Percentiles rank a stretch among this genome's conserved stretches.
Evolutionary conservation across 2,329 filamentous ascomycete species (phyloP).

Genomic region (Basipetospora chlamydospora): DNA sequence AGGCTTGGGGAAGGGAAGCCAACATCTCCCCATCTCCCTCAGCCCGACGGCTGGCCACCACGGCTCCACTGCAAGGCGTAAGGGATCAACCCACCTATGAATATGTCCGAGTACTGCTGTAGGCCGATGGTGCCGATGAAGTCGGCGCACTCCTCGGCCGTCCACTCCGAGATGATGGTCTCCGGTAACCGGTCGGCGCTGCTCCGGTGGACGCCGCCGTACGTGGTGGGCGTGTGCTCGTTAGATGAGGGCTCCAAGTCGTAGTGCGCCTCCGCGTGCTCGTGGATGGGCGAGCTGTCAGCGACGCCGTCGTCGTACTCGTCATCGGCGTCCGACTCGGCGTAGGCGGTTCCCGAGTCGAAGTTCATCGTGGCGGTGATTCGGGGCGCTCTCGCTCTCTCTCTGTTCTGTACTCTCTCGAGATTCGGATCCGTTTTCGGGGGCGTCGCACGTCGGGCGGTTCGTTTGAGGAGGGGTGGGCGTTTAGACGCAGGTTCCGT

Average conservation of each 20-base stretch:
- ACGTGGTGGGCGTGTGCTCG: conserved; percentile 70
- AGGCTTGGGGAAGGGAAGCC: no score
- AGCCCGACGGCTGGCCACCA: no score
- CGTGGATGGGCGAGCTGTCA: conserved; percentile 52
- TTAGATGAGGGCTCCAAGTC: conserved; percentile 55
- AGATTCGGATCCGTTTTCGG: no score
- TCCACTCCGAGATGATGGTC: conserved; percentile 67
- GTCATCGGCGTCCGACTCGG: conserved; percentile 70
- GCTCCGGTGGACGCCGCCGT: conserved; percentile 48
- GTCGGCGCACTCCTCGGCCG: conserved; percentile 76
- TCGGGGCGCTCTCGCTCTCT: no score
- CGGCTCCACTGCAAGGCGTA: no score
- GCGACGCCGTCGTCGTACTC: conserved; percentile 65
- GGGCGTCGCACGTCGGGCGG: neutral
- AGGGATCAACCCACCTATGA: conserved; percentile 51
- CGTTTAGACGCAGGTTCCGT: no score
- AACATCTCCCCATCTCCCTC: no score
- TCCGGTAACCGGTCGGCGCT: conserved; percentile 54
- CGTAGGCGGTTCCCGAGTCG: conserved; percentile 54
- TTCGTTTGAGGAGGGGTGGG: neutral
- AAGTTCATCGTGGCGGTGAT: conserved; percentile 34
- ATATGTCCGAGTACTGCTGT: conserved; percentile 67
- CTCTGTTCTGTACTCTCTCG: no score
- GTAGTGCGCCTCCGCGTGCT: conserved; percentile 55
- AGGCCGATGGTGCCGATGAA: conserved; percentile 71